Evolutionary conservation across 177 flowering plant genomes (phyloP).

Genomic region (Vitis hybrid): DNA sequence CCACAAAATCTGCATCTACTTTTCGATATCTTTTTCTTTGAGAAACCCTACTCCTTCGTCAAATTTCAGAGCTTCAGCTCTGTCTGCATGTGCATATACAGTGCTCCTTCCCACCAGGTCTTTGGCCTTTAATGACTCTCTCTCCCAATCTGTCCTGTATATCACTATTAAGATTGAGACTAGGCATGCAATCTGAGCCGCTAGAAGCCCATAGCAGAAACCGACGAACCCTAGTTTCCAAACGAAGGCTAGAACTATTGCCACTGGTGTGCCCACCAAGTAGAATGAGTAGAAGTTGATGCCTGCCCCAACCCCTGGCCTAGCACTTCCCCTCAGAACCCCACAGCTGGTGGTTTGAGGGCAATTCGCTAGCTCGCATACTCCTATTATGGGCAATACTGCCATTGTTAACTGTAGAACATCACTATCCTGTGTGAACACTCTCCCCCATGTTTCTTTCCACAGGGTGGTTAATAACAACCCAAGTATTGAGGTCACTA

Average conservation of each 20-base stretch:
- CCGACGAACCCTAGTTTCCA: constrained; percentile 62
- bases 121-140: constrained; percentile 62
- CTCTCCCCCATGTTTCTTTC: constrained; percentile 59
- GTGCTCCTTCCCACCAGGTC: constrained; percentile 48
- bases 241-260: constrained; percentile 51
- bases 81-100: constrained; percentile 21
- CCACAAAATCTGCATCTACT: neutral
- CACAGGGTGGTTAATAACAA: constrained; percentile 57
- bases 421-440: constrained; percentile 68
- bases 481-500: constrained; percentile 44
- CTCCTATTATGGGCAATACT: constrained; percentile 77
- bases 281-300: constrained; percentile 85
- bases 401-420: constrained; percentile 52
- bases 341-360: constrained; percentile 96
- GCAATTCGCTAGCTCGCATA: constrained; percentile 90
- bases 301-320: constrained; percentile 67
- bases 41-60: constrained; percentile 35
- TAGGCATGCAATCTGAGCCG: constrained; percentile 78
- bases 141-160: constrained; percentile 74
- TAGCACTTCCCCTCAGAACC: constrained; percentile 76
- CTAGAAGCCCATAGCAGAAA: constrained; percentile 84
- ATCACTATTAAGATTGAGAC: constrained; percentile 54
- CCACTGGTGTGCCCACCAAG: constrained; percentile 85
- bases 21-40: neutral
- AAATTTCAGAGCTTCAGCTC: constrained; percentile 16